Conservation (phyloP, 306 rosid species). For the Prunus fruticosa region DNA sequence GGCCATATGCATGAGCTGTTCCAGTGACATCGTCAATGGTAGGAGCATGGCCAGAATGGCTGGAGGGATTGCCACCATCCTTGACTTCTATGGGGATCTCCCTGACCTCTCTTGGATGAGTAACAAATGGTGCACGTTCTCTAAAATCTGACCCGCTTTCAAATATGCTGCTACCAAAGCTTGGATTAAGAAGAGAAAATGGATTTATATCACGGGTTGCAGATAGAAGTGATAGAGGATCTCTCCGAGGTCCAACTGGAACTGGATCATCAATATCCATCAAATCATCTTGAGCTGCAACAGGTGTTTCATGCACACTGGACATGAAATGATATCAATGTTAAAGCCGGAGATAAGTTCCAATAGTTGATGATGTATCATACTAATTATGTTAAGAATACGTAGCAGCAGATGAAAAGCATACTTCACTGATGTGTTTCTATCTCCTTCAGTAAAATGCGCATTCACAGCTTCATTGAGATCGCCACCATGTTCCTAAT, state of each 20-base stretch:
- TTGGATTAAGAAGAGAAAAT: slow-evolving; percentile 51
- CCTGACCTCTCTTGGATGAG: slow-evolving; percentile 80
- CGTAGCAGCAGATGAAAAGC: slow-evolving; percentile 13
- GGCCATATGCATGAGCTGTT: slow-evolving; percentile 37
- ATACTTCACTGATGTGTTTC: slow-evolving; percentile 49
- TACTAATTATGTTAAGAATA: slow-evolving; percentile 8
- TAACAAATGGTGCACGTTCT: slow-evolving; percentile 46
- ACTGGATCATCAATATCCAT: slow-evolving; percentile 75
- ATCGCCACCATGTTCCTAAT: slow-evolving; percentile 77
- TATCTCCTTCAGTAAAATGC: slow-evolving; percentile 79
- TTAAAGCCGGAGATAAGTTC: slow-evolving; percentile 6
- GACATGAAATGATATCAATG: slow-evolving; percentile 22
- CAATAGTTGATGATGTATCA: background rate
- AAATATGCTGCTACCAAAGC: slow-evolving; percentile 38
- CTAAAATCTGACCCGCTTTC: slow-evolving; percentile 32
- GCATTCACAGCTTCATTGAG: slow-evolving; percentile 83
- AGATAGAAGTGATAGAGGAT: slow-evolving; percentile 43
- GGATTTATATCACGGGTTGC: slow-evolving; percentile 45
- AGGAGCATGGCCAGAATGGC: slow-evolving; percentile 54
- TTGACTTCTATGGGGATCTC: slow-evolving; percentile 81
- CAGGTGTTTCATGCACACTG: slow-evolving; percentile 45
- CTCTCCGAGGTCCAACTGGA: slow-evolving; percentile 38
- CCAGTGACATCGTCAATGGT: slow-evolving; percentile 69
- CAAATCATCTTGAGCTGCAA: slow-evolving; percentile 55
- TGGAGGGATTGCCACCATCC: slow-evolving; percentile 54